A percentile compares a stretch with the other conserved stretches of the same genome.
Conservation (phyloP, 331 rosid genomes). For the Erythrophleum ivorense region DNA sequence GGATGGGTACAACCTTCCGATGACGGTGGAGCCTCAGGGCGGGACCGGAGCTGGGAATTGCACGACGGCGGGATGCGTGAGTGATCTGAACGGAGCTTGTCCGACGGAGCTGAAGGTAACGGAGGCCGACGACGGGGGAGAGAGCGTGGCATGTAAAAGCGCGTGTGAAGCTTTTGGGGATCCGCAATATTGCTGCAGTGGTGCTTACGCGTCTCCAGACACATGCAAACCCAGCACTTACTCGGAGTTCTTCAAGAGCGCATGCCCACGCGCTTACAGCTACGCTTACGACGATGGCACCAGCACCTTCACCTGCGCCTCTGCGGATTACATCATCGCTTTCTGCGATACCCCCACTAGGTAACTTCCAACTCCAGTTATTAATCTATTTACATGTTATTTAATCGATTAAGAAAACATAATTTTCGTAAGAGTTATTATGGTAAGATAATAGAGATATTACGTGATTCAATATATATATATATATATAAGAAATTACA, state of each 20-base stretch:
- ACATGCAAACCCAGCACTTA: conserved; percentile 79
- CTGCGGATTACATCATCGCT: conserved; percentile 68
- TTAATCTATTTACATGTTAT: too few species aligned
- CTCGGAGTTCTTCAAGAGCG: conserved; percentile 69
- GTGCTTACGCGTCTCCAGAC: conserved; percentile 65
- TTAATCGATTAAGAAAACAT: too few species aligned
- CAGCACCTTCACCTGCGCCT: conserved; percentile 88
- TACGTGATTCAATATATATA: too few species aligned
- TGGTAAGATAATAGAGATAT: too few species aligned
- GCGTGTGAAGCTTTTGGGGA: conserved; percentile 89
- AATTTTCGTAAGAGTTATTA: too few species aligned
- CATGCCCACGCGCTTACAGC: conserved; percentile 88
- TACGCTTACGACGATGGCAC: conserved; percentile 89
- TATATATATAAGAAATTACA: neutral
- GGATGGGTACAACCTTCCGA: conserved; percentile 85
- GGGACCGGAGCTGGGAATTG: conserved; percentile 67
- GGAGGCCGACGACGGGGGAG: conserved; percentile 26
- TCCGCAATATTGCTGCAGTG: conserved; percentile 81
- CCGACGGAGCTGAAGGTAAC: conserved; percentile 71
- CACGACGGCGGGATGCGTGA: conserved; percentile 66
- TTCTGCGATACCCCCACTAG: conserved; percentile 64
- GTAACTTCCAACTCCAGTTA: conserved; percentile 24
- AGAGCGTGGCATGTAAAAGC: conserved; percentile 83
- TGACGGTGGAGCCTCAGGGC: conserved; percentile 64
- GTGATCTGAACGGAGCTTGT: conserved; percentile 65